Evolutionary conservation across 2,329 filamentous ascomycete species (phyloP), one percentile per base, ranked within the genome.

Genomic region (Anthostomella pinea): DNA sequence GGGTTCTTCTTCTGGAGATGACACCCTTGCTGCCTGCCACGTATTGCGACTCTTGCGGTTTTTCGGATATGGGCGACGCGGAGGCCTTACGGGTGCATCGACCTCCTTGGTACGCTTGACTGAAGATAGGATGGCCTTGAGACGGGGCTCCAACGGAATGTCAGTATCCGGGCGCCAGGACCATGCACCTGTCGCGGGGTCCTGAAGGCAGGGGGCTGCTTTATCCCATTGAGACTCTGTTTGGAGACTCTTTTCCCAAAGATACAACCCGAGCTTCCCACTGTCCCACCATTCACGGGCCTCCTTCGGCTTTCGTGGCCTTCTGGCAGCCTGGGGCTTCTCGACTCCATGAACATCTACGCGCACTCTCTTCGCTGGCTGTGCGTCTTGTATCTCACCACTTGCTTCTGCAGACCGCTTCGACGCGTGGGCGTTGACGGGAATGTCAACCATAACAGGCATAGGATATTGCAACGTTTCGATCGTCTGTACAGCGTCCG

Each of bases 391-490:
- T 13, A 39, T 46, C n/a, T 35, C 32, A 10, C n/a, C n/a, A 20
- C 20, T 43, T 47, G 33, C 39, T 53, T 33, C 36, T 58, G 24
- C 22, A 10, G 30, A 33, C 13, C 53, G 45, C 31, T 57, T 56
- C 9, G 35, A 33, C 18, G 30, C 33, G n/a, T 30, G 25, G 17
- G 36, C 30, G 25, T 42, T 35, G 15, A 40, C 33, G n/a, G 46
- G 31, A 6, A 50, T 41, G 18, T 48, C 56, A 33, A 48, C 46
- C 51, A 68, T 60, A 9, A 56, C 39, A n/a, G 53, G 54, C 20
- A 39, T 41, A 5, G 51, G 46, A 26, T 58, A 58, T 10, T 48
- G 39, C 31, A 58, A 39, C 13, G 49, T 48, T 37, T 56, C 53
- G 23, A 57, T 51, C 11, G 57, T 43, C n/a, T 56, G 52, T n/a